Base-by-base conservation (phyloP, 2,329 filamentous ascomycete species). In the Emmonsia crescens region DNA sequence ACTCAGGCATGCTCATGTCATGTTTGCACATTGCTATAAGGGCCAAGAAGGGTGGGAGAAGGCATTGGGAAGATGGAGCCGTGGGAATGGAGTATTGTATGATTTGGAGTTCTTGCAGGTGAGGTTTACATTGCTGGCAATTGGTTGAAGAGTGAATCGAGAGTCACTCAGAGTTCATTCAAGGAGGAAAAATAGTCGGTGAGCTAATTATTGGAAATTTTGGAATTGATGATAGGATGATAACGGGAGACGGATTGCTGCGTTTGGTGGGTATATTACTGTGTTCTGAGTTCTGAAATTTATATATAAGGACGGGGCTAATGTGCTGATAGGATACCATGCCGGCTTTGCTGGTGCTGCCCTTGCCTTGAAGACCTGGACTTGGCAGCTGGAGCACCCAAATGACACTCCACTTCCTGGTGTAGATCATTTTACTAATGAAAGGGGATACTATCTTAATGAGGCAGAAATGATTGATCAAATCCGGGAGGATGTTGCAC, bases 351-450 rank as follows among this genome's bases (percentile, higher is more conserved):
- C 88, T 60, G 79, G 75, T 73, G 73, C 87, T 48, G 89, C 89
- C 9, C 79, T 92, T 59, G 89, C 88, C 31, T 75, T 95, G 46
- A 83, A 91, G 82, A 85, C 86, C 52, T 96, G 92, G 89, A 85
- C 89, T 12, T 89, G 86, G 83, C 91, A 96, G 76, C 80, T 93
- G 65, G 83, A 83, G 51, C 83, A 92, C 74, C 83, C 86, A 52
- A 79, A 80, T 62, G 83, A 83, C 62, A 80, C 85, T 74, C 82
- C 85, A 59, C 82, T 93, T 63, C 85, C 87, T 9, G 80, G 83
- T 61, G 80, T 83, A 61, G 74, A 73, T 9, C 82, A 79, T 64
- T 93, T 89, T 75, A 67, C 66, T n/a, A 61, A 62, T 48, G 63
- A 62, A 27, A 64, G 61, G 49, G 66, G 66, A 29, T 67, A 67